Conservation (phyloP, 1,139 yeast species). For the Yamadazyma jaroonii region DNA sequence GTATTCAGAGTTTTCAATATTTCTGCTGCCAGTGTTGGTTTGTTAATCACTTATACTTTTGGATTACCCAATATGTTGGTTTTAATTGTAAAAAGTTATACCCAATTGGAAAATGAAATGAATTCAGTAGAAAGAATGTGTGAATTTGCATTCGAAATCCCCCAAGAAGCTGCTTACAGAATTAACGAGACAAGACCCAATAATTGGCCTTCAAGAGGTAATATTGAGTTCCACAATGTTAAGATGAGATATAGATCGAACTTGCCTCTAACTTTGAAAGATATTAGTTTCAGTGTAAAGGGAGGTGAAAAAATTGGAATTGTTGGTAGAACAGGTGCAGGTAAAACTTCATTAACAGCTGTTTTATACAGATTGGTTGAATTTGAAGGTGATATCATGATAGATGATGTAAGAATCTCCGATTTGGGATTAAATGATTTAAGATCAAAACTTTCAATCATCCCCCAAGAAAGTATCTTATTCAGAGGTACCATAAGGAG, state of each 20-base stretch:
- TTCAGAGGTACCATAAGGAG: conserved; percentile 79
- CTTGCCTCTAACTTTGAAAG: conserved; percentile 68
- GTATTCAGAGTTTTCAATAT: conserved; percentile 63
- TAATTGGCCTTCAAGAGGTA: conserved; percentile 46
- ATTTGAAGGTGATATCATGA: conserved; percentile 48
- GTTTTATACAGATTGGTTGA: conserved; percentile 65
- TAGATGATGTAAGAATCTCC: conserved; percentile 59
- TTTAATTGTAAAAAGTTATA: conserved; percentile 51
- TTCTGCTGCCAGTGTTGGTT: conserved; percentile 67
- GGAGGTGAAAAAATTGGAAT: conserved; percentile 68
- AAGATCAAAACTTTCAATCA: conserved; percentile 75
- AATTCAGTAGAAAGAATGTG: conserved; percentile 79
- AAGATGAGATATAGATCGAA: conserved; percentile 71
- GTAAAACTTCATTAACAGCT: conserved; percentile 67
- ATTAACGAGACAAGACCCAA: conserved; percentile 57
- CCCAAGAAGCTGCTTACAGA: conserved; percentile 41
- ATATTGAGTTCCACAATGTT: conserved; percentile 56
- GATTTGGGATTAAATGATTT: conserved; percentile 72
- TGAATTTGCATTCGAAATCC: conserved; percentile 56
- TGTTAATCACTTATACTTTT: conserved; percentile 60
- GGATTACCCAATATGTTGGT: conserved; percentile 51
- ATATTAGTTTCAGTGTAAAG: conserved; percentile 44
- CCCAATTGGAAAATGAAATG: conserved; percentile 81
- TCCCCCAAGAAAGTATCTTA: conserved; percentile 92
- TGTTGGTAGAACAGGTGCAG: conserved; percentile 83